These are phyloP conservation scores for Lentinula boryana DNA, from an alignment of 768 basidiomycete genomes.

Conservation along the genomic window DNA sequence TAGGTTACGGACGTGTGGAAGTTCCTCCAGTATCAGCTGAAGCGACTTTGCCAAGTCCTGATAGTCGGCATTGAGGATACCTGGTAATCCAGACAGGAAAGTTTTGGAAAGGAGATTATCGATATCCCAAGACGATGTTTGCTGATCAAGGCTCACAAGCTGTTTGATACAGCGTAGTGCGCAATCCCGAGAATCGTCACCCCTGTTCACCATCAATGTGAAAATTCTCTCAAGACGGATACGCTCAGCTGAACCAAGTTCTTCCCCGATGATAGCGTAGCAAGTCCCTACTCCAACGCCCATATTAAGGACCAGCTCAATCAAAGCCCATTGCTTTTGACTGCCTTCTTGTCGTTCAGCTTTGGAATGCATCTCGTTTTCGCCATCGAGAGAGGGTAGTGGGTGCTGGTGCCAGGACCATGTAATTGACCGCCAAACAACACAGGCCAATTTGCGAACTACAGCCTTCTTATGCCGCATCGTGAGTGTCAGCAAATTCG, in stretches of 20 bases:
- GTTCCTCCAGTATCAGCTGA: constrained; percentile 46
- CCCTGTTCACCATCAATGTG: constrained; percentile 50
- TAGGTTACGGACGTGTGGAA: constrained; percentile 47
- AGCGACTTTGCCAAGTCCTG: constrained; percentile 39
- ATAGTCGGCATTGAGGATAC: constrained; percentile 50
- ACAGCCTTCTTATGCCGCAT: constrained; percentile 60
- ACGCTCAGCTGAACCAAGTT: constrained; percentile 25
- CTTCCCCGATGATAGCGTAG: constrained; percentile 42
- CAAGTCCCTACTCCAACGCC: constrained; percentile 53
- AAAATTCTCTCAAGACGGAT: constrained; percentile 44
- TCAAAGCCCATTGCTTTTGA: constrained; percentile 40
- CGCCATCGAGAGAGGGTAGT: constrained; percentile 21
- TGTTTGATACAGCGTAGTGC: constrained; percentile 46
- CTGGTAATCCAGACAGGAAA: constrained; percentile 52
- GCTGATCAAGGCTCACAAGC: constrained; percentile 26
- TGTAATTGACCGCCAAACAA: constrained; percentile 59
- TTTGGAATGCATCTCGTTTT: constrained; percentile 10
- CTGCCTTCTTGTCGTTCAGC: constrained; percentile 21
- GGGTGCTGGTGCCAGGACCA: constrained; percentile 66
- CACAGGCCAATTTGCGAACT: constrained; percentile 53
- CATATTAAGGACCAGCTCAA: constrained; percentile 47
- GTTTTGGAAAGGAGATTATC: constrained; percentile 43
- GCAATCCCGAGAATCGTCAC: constrained; percentile 44
- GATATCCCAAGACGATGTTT: constrained; percentile 35
- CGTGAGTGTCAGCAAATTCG: constrained; percentile 45